Evolutionary conservation across 495 filamentous ascomycete genomes (phyloP).

Genomic region (Xylaria grammica): DNA sequence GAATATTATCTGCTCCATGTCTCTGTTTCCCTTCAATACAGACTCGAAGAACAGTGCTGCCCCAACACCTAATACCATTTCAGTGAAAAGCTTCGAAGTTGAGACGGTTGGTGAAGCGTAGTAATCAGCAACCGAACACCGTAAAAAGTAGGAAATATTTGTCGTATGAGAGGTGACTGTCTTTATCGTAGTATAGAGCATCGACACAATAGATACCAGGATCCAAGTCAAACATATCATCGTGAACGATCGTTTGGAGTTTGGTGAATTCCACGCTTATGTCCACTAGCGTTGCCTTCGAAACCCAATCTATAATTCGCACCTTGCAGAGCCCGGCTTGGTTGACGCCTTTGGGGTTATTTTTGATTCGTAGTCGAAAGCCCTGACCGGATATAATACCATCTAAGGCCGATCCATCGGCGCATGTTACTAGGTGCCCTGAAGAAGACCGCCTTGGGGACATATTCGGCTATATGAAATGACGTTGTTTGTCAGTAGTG

Average conservation of each 20-base stretch:
- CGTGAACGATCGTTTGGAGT: neutral
- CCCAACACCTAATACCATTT: neutral
- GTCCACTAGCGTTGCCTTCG: neutral
- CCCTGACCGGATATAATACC: neutral
- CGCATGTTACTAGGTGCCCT: neutral
- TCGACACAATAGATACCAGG: neutral
- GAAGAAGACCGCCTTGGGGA: neutral
- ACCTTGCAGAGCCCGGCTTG: neutral
- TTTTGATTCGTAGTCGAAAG: neutral
- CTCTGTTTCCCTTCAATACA: too few species aligned
- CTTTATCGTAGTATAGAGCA: neutral
- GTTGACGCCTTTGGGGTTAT: neutral
- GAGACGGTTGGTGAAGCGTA: too few species aligned
- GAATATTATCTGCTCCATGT: too few species aligned
- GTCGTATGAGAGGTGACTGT: neutral
- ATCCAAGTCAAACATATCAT: neutral
- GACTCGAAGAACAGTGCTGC: too few species aligned
- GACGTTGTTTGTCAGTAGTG: too few species aligned
- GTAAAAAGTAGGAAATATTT: neutral
- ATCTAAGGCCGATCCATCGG: neutral
- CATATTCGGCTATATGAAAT: neutral
- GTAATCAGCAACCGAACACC: neutral
- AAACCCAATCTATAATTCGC: neutral
- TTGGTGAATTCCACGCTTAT: neutral
- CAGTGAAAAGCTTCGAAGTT: neutral